Evolutionary conservation across 352 stramenopile genomes (phyloP), one percentile per base, ranked within the genome.

Genomic region (Phytophthora chlamydospora): DNA sequence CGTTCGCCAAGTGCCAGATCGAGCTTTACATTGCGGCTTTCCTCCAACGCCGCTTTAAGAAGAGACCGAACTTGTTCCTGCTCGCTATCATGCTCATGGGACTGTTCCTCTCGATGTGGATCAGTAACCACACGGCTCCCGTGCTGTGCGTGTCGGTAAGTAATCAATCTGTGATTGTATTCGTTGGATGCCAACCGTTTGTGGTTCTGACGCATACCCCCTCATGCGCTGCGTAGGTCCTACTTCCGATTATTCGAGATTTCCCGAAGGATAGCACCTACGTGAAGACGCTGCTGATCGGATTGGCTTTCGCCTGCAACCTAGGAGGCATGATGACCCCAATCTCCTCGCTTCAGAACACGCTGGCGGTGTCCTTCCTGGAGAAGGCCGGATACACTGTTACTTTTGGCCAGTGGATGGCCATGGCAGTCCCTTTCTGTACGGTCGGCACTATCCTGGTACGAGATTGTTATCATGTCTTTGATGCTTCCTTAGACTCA

Each of bases 71-170:
- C 29, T 58, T 97, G 24, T 98, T 98, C 47, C 59, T 97, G 29
- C 75, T 98, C 14, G 90, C 91, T 27, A 96, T 98, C 57, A 98
- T 98, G 91, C 75, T 97, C 45, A 96, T 97, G 88, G 91, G 90
- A 13, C 64, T 97, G 17, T 96, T 97, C 60, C 60, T 98, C 6
- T 97, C 89, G 10, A 97, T 96, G 86, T 96, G 90, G 88, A 97
- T 98, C 67, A 96, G 80, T 53, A 98, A 98, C 76, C 90, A 97
- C 77, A 98, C 91, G 1, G 90, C 91, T 6, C 90, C 91, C 4
- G 90, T 98, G 40, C 75, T 97, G n/a, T 97, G 90, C 54, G 87
- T 97, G 2, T 96, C 89, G 59, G 89, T 97, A 53, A 29, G 76
- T 39, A 38, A 19, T 35, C 17, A 7, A 21, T 6, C 24, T 29